These are phyloP conservation scores for Phylloporus sp. DNA, from an alignment of 768 basidiomycete species.

Conservation along the genomic window DNA sequence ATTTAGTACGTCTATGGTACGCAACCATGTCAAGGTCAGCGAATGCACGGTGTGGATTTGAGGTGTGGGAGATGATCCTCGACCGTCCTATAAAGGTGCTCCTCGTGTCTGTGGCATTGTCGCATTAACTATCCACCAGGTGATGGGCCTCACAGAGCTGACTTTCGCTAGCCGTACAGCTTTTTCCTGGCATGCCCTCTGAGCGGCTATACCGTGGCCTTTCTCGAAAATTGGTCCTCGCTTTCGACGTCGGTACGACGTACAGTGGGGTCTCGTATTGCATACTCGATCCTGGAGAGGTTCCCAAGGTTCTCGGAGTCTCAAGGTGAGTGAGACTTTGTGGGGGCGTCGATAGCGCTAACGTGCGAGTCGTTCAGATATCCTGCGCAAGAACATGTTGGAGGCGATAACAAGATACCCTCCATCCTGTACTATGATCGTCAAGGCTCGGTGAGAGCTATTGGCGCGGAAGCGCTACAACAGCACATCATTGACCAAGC, in stretches of 20 bases:
- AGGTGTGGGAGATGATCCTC: no score
- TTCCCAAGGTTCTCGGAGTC: conserved; percentile 28
- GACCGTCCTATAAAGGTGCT: no score
- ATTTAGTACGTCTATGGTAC: no score
- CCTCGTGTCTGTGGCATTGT: no score
- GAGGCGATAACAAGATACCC: conserved; percentile 27
- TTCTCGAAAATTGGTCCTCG: conserved; percentile 38
- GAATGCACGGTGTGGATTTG: no score
- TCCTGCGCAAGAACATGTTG: conserved; percentile 41
- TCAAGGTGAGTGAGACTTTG: conserved; percentile 15
- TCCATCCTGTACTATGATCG: conserved; percentile 42
- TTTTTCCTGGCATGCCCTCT: no score
- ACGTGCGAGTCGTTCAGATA: conserved; percentile 35
- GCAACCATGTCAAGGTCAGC: no score
- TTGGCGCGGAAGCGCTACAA: conserved; percentile 36
- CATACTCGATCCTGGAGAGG: conserved; percentile 32
- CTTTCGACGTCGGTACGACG: conserved; percentile 45
- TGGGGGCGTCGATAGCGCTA: background rate
- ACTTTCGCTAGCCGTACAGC: no score
- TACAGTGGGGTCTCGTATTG: conserved; percentile 38
- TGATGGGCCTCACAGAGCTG: no score
- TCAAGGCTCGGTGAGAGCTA: conserved; percentile 35
- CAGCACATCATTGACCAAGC: conserved; percentile 32
- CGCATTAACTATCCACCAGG: no score
- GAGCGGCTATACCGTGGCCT: no score